Percentiles rank a stretch among this genome's conserved stretches.
These are phyloP conservation scores for Tolypocladium guangdongense DNA, from an alignment of 2,329 filamentous ascomycete species.

Conservation along the genomic window DNA sequence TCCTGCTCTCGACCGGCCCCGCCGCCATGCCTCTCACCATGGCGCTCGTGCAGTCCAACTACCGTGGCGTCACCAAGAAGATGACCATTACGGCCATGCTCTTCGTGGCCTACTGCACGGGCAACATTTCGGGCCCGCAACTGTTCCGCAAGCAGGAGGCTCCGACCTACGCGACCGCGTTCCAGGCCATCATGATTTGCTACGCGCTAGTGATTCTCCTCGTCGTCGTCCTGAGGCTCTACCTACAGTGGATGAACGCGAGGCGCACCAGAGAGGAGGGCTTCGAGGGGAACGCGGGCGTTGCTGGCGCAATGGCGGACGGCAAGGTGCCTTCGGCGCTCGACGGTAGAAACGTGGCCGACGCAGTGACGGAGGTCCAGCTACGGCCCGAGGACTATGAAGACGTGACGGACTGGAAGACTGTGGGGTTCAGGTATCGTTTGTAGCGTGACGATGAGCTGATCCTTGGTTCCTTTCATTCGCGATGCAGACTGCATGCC, in stretches of 20 bases:
- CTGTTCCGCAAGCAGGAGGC: conserved; percentile 39
- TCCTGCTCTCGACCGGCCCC: conserved; percentile 42
- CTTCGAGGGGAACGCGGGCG: conserved; percentile 30
- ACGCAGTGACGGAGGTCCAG: conserved; percentile 23
- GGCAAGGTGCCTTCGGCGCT: conserved; percentile 22
- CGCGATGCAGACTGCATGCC: too few relatives aligned
- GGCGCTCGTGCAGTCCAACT: conserved; percentile 44
- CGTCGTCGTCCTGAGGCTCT: conserved; percentile 31
- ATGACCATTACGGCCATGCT: conserved; percentile 46
- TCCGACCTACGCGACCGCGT: conserved; percentile 41
- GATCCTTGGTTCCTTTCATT: not conserved
- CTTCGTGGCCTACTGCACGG: conserved; percentile 43
- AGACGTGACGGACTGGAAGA: conserved; percentile 50
- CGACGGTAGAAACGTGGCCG: conserved; percentile 13
- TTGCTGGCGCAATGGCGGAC: conserved; percentile 26
- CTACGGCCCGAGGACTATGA: conserved; percentile 37
- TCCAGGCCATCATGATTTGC: conserved; percentile 44
- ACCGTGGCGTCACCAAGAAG: conserved; percentile 47
- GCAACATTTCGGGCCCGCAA: conserved; percentile 46
- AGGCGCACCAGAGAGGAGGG: conserved; percentile 31
- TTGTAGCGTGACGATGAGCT: conserved; percentile 16
- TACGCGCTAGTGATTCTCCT: conserved; percentile 38
- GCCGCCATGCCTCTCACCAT: conserved; percentile 43
- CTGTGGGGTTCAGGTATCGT: conserved; percentile 47
- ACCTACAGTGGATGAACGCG: conserved; percentile 34